These are phyloP conservation scores for Exidia glandulosa DNA, from an alignment of 768 basidiomycete genomes.

Conservation along the genomic window DNA sequence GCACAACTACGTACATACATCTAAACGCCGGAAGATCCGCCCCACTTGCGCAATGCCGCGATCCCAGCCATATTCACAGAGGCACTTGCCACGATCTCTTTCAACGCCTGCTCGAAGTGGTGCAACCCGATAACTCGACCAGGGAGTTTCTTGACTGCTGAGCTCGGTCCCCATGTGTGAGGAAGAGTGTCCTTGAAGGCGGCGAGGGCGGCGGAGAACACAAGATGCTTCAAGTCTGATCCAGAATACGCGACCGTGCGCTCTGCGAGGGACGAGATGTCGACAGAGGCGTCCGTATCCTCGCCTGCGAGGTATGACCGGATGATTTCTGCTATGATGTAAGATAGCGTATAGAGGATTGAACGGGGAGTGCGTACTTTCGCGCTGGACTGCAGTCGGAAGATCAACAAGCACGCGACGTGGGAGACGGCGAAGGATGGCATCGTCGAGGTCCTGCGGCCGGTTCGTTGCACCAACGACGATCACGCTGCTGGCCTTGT, in stretches of 20 bases:
- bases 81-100: not conserved
- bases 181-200: not conserved
- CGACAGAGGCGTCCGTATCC: not conserved
- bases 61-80: too few relatives aligned
- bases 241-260: not conserved
- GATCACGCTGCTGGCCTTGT: slow-evolving; percentile 18
- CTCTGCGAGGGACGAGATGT: not conserved
- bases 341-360: not conserved
- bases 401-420: slow-evolving; percentile 22
- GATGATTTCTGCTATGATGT: not conserved
- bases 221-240: slow-evolving; percentile 1
- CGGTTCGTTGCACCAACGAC: slow-evolving; percentile 25
- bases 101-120: not conserved
- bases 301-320: not conserved
- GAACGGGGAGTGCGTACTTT: slow-evolving; percentile 11
- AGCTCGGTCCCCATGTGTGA: not conserved
- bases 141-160: not conserved
- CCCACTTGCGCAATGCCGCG: too few relatives aligned
- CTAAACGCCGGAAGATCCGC: too few relatives aligned
- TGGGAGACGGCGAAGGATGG: slow-evolving; percentile 22
- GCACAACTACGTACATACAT: too few relatives aligned
- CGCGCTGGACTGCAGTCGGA: slow-evolving; percentile 17
- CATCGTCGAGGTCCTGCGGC: slow-evolving; percentile 16
- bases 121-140: not conserved
- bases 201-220: not conserved